These are phyloP conservation scores for Aphanomyces stellatus DNA, from an alignment of 352 stramenopile species.

Conservation along the genomic window DNA sequence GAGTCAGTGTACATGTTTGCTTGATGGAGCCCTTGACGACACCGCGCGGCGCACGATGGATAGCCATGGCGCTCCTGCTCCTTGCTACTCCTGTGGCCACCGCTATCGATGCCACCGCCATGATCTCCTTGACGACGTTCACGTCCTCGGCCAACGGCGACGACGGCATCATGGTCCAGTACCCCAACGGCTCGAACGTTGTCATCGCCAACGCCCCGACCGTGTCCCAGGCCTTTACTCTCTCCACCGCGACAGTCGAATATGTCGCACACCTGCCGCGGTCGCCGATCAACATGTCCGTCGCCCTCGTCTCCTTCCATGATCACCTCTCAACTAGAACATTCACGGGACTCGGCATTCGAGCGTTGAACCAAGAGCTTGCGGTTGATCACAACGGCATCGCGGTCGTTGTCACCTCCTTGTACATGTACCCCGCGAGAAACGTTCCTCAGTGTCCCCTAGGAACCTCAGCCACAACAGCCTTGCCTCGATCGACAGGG, in stretches of 20 bases:
- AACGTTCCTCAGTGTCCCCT: background rate
- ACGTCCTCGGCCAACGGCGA: background rate
- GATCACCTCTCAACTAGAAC: too few relatives aligned
- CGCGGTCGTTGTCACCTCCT: background rate
- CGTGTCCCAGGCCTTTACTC: background rate
- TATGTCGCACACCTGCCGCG: background rate
- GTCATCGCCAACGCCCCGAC: background rate
- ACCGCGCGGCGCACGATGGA: too few relatives aligned
- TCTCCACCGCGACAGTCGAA: background rate
- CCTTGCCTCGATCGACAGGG: background rate
- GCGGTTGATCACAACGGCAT: background rate
- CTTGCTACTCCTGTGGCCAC: background rate
- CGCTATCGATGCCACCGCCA: background rate
- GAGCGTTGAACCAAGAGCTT: background rate
- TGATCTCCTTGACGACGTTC: too few relatives aligned
- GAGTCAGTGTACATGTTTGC: background rate
- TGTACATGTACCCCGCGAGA: background rate
- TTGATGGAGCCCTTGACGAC: background rate
- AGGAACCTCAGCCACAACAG: background rate
- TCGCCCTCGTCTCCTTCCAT: too few relatives aligned
- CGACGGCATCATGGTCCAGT: background rate
- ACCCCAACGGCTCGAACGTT: background rate
- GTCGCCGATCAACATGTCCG: background rate
- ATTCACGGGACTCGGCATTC: background rate
- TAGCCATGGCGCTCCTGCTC: background rate